Evolutionary conservation across 176 grass and related monocot species (phyloP), one percentile per base, ranked within the genome.

Genomic region (Musa beccarii): DNA sequence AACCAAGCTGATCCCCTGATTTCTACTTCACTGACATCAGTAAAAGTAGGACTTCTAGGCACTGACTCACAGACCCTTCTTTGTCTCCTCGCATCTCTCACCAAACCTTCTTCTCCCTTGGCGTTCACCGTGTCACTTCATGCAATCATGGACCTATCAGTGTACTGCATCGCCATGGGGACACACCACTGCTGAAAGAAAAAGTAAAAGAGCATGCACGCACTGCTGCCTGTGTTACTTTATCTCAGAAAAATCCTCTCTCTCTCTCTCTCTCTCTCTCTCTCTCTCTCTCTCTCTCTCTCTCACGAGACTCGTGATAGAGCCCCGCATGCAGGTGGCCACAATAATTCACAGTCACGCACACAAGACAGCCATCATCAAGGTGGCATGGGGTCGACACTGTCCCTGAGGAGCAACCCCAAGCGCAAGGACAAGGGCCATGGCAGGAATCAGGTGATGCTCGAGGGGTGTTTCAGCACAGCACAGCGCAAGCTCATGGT

Each of bases 301-400:
- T 54, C 62, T n/a, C 75, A 53, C 24, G 16, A 13, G 54, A 34
- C 76, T 49, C 76, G 76, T 78, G 76, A 68, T 55, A 49, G 53
- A 34, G 63, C 6, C 76, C 22, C 66, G 63, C 76, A 78, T 55
- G 76, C 63, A 68, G 76, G 63, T 55, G 76, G 71, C 52, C 25
- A 3, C 74, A 15, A 76, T 63, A 76, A 76, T 76, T 76, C 34
- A 43, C 34, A 43, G 34, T 76, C 26, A 7, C 28, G 9, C 74
- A 10, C 11, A 68, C 28, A 54, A 13, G 51, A 78, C 76, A 54
- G 14, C 8, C 57, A 78, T 78, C 50, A 68, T 78, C 16, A 66
- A 54, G 63, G 23, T 29, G 13, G 63, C 76, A 23, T 68, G 76
- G 76, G 22, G 5, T 57, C 53, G 10, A 56, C 53, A 4, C 34